Evolutionary conservation across 2,329 filamentous ascomycete species (phyloP).

Genomic region (Talaromyces sp.): DNA sequence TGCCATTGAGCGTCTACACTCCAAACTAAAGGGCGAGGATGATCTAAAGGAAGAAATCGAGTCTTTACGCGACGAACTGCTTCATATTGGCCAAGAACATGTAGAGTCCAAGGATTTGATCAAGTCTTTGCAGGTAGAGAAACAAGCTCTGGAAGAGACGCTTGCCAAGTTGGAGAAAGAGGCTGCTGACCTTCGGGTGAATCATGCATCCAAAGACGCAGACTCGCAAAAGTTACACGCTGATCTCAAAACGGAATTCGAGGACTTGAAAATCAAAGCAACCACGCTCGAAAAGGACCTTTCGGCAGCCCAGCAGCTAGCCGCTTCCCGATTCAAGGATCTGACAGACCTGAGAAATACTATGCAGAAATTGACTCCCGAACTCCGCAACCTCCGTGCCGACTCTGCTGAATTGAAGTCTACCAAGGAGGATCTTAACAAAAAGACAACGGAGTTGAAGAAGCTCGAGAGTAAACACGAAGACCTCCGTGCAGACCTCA

Average conservation of each 20-base stretch:
- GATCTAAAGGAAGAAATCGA: constrained; percentile 82
- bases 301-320: constrained; percentile 77
- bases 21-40: constrained; percentile 69
- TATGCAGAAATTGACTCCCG: constrained; percentile 78
- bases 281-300: constrained; percentile 73
- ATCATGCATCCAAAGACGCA: constrained; percentile 40
- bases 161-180: constrained; percentile 68
- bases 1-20: constrained; percentile 65
- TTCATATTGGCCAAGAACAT: constrained; percentile 74
- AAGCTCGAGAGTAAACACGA: constrained; percentile 77
- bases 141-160: constrained; percentile 54
- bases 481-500: constrained; percentile 70
- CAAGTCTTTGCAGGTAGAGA: constrained; percentile 66
- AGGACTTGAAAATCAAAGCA: constrained; percentile 66
- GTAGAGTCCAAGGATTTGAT: constrained; percentile 74
- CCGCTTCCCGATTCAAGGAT: constrained; percentile 83
- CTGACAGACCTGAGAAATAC: constrained; percentile 73
- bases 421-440: constrained; percentile 67
- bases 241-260: constrained; percentile 59
- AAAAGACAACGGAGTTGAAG: constrained; percentile 59
- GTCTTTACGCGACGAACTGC: constrained; percentile 70
- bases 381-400: constrained; percentile 70
- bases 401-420: constrained; percentile 71
- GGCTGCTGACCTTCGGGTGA: constrained; percentile 52
- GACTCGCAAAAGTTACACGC: constrained; percentile 47